Conservation (phyloP, 768 basidiomycete species). For the Nidularia pulvinata region DNA sequence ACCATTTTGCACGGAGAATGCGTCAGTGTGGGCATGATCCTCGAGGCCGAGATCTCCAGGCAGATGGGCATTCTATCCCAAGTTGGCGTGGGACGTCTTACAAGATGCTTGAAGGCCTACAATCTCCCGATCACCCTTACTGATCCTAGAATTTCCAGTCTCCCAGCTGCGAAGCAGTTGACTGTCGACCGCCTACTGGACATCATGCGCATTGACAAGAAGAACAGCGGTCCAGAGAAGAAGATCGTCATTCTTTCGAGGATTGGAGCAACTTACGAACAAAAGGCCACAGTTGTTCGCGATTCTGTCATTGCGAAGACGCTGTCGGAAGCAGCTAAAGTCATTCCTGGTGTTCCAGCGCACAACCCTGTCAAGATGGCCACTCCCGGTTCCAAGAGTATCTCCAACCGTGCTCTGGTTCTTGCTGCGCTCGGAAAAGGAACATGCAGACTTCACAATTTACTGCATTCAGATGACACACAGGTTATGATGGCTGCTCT, state of each 20-base stretch:
- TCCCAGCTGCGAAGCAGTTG: slow-evolving; percentile 72
- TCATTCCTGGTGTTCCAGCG: slow-evolving; percentile 68
- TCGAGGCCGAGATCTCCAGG: slow-evolving; percentile 93
- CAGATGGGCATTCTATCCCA: slow-evolving; percentile 87
- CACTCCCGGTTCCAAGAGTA: slow-evolving; percentile 95
- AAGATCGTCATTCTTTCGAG: slow-evolving; percentile 91
- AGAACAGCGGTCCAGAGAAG: slow-evolving; percentile 91
- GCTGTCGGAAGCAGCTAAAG: slow-evolving; percentile 76
- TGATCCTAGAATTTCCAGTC: slow-evolving; percentile 74
- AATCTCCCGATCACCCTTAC: slow-evolving; percentile 83
- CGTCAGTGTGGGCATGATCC: slow-evolving; percentile 93
- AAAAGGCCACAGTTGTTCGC: slow-evolving; percentile 82
- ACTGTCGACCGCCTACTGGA: slow-evolving; percentile 84
- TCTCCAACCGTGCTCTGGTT: slow-evolving; percentile 93
- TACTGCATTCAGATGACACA: slow-evolving; percentile 97
- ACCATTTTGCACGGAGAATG: slow-evolving; percentile 96
- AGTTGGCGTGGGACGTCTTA: slow-evolving; percentile 89
- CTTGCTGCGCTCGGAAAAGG: slow-evolving; percentile 91
- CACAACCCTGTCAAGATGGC: slow-evolving; percentile 69
- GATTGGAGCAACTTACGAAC: slow-evolving; percentile 93
- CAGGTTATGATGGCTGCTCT: slow-evolving; percentile 99
- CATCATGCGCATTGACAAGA: slow-evolving; percentile 97
- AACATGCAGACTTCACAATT: slow-evolving; percentile 84
- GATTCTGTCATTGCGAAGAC: slow-evolving; percentile 84
- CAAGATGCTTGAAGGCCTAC: slow-evolving; percentile 86